These are phyloP conservation scores for Discostella stelligeroides DNA, from an alignment of 108 stramenopile species.

Conservation along the genomic window DNA sequence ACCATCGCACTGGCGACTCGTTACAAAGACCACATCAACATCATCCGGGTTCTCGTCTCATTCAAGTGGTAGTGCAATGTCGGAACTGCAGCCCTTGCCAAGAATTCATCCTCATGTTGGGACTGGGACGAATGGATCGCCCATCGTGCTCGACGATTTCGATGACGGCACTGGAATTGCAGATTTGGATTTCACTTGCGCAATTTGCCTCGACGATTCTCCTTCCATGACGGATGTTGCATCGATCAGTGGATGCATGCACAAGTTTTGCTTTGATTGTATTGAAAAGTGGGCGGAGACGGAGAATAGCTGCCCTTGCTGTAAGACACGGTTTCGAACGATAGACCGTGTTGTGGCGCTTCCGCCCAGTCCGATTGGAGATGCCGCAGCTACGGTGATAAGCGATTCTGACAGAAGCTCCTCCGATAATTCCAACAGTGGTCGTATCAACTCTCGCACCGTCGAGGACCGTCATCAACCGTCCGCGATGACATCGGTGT, in stretches of 20 bases:
- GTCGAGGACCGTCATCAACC: constrained; percentile 51
- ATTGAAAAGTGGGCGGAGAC: constrained; percentile 48
- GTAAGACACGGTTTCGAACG: constrained; percentile 33
- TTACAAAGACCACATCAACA: too few species aligned
- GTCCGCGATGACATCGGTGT: too few species aligned
- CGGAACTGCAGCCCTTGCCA: too few species aligned
- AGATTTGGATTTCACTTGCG: constrained; percentile 47
- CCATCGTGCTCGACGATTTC: constrained; percentile 13
- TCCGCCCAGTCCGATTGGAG: constrained; percentile 1
- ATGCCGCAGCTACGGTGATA: constrained; percentile 8
- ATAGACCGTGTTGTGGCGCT: constrained; percentile 39
- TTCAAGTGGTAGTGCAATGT: too few species aligned
- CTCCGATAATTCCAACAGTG: neutral
- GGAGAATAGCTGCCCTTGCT: constrained; percentile 48
- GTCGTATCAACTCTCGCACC: constrained; percentile 38
- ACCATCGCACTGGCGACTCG: too few species aligned
- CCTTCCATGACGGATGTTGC: constrained; percentile 29
- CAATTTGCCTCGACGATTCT: constrained; percentile 46
- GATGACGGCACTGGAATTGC: neutral
- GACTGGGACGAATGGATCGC: too few species aligned
- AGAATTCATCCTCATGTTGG: too few species aligned
- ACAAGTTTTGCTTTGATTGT: constrained; percentile 52
- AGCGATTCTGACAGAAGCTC: neutral
- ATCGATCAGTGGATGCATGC: constrained; percentile 37
- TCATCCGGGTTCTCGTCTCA: too few species aligned